Percentiles rank a stretch among this genome's conserved stretches.
These are phyloP conservation scores for Hordeum vulgare DNA, from an alignment of 176 grass and related monocot genomes.

Conservation along the genomic window MorexV3_pseudomolecules_assembly NC_058521.1:537697044-537697543, in stretches of 20 bases:
- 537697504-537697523: conserved; percentile 20
- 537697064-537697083: too few species aligned
- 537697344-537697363: neutral
- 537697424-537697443: conserved; percentile 31
- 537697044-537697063: too few species aligned
- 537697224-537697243: too few species aligned
- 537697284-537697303: neutral
- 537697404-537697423: neutral
- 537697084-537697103: too few species aligned
- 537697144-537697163: too few species aligned
- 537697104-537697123: too few species aligned
- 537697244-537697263: neutral
- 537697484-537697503: conserved; percentile 17
- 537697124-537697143: too few species aligned
- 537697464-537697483: conserved; percentile 43
- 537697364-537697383: neutral
- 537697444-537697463: conserved; percentile 29
- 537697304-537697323: neutral
- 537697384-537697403: neutral
- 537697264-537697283: neutral
- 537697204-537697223: too few species aligned
- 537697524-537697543: conserved; percentile 13
- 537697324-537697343: neutral
- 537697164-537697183: too few species aligned
- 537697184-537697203: too few species aligned